phyloP scores from a whole-genome alignment of 345 rosid species.

The Hypericum androsaemum region DNA sequence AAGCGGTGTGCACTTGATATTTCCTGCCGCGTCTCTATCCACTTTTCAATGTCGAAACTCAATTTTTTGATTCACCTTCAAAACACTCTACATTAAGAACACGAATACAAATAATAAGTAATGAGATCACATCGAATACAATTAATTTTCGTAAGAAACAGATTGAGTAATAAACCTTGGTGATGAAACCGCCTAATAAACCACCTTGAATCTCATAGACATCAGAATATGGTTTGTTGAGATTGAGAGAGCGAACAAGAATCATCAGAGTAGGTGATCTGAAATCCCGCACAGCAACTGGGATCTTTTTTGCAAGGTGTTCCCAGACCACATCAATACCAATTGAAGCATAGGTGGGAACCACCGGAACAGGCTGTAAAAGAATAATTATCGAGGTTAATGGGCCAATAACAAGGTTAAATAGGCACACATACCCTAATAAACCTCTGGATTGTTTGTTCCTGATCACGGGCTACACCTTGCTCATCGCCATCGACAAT shows the following conservation, averaged over 20 bases:
- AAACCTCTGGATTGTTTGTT: constrained; percentile 74
- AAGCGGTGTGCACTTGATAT: constrained; percentile 70
- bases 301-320: constrained; percentile 86
- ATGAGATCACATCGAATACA: neutral
- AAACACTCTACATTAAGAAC: constrained; percentile 53
- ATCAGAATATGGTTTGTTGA: constrained; percentile 79
- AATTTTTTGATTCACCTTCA: constrained; percentile 73
- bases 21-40: constrained; percentile 69
- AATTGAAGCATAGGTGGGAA: constrained; percentile 88
- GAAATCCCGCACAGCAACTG: constrained; percentile 89
- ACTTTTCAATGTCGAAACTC: constrained; percentile 91
- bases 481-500: constrained; percentile 94
- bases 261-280: constrained; percentile 85
- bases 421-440: constrained; percentile 39
- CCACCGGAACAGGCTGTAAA: constrained; percentile 32
- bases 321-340: constrained; percentile 91
- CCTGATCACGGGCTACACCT: constrained; percentile 80
- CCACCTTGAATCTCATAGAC: constrained; percentile 96
- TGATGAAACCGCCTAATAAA: constrained; percentile 94
- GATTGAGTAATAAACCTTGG: constrained; percentile 38
- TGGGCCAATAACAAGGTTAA: too few species aligned
- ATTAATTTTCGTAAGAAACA: neutral
- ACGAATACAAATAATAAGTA: neutral
- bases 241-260: constrained; percentile 88
- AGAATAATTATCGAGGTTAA: neutral